These are phyloP conservation scores for Lignosus rhinocerotis DNA, from an alignment of 1,284 basidiomycete genomes.

Conservation along the genomic window DNA sequence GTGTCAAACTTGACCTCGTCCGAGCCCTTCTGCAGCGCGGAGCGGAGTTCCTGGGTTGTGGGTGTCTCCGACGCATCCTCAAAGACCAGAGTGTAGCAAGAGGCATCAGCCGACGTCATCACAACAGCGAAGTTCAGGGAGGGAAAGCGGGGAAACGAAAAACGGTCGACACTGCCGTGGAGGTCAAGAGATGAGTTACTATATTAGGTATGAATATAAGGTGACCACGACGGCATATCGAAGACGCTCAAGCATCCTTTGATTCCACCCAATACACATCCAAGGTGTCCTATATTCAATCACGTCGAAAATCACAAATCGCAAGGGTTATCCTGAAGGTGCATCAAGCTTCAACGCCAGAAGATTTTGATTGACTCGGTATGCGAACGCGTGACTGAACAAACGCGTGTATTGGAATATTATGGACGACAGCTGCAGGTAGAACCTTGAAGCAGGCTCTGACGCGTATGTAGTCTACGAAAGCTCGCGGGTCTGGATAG, in stretches of 20 bases:
- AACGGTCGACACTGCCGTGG: constrained; percentile 19
- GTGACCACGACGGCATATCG: constrained; percentile 10
- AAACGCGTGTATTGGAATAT: no score
- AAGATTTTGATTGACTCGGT: no score
- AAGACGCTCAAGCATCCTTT: neutral
- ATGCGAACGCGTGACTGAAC: no score
- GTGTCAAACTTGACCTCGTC: constrained; percentile 98
- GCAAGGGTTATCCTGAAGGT: no score
- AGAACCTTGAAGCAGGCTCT: neutral
- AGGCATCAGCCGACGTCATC: constrained; percentile 47
- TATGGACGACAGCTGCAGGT: neutral
- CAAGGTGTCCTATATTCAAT: neutral
- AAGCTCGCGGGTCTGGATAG: neutral
- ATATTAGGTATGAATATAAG: constrained; percentile 21
- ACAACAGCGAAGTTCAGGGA: constrained; percentile 5
- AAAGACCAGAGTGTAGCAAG: constrained; percentile 84
- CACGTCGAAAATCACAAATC: no score
- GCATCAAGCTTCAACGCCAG: no score
- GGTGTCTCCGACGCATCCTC: constrained; percentile 80
- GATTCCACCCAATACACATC: neutral
- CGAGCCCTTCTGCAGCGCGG: constrained; percentile 91
- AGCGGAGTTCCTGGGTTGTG: constrained; percentile 83
- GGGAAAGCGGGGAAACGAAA: constrained; percentile 6
- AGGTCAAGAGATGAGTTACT: constrained; percentile 22
- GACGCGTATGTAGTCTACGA: neutral